phyloP scores from a whole-genome alignment of 371 early-diverging fungal genomes.

The Mucor mucedo region DNA sequence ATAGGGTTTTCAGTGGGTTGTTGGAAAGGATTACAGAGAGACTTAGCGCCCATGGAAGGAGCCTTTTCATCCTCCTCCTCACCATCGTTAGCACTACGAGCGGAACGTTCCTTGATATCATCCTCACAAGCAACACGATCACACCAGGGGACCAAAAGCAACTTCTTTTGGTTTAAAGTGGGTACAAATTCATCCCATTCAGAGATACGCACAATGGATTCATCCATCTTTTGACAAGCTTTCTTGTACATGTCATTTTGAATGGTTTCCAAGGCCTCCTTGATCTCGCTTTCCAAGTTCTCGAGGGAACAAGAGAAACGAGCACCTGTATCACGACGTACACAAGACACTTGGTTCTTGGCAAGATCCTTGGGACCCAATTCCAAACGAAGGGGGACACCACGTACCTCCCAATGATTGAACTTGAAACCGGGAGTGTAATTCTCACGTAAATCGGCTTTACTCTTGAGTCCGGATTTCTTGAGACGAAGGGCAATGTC shows the following conservation, averaged over 20 bases:
- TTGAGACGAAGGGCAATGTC: slow-evolving; percentile 75
- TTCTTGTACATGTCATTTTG: slow-evolving; percentile 93
- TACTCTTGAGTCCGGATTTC: slow-evolving; percentile 84
- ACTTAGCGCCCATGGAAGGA: slow-evolving; percentile 99
- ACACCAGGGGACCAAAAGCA: slow-evolving; percentile 98
- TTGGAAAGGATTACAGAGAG: slow-evolving; percentile 98
- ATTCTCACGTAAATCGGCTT: slow-evolving; percentile 91
- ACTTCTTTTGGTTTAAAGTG: slow-evolving; percentile 87
- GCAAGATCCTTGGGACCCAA: slow-evolving; percentile 97
- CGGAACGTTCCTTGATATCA: slow-evolving; percentile 92
- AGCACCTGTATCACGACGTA: slow-evolving; percentile 88
- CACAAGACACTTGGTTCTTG: slow-evolving; percentile 80
- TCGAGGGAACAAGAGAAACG: slow-evolving; percentile 72
- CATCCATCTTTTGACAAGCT: slow-evolving; percentile 86
- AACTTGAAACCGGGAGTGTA: slow-evolving; percentile 99
- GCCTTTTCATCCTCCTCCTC: slow-evolving; percentile 94
- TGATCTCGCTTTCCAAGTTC: slow-evolving; percentile 64
- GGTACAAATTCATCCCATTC: slow-evolving; percentile 95
- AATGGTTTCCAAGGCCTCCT: slow-evolving; percentile 80
- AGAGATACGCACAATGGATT: slow-evolving; percentile 75
- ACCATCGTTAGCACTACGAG: slow-evolving; percentile 67
- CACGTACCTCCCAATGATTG: slow-evolving; percentile 99
- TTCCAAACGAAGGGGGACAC: slow-evolving; percentile 98
- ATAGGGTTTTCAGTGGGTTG: slow-evolving; percentile 85
- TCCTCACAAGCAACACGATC: slow-evolving; percentile 94